Evolutionary conservation across 345 rosid genomes (phyloP).

Genomic region (Turritis glabra): DNA sequence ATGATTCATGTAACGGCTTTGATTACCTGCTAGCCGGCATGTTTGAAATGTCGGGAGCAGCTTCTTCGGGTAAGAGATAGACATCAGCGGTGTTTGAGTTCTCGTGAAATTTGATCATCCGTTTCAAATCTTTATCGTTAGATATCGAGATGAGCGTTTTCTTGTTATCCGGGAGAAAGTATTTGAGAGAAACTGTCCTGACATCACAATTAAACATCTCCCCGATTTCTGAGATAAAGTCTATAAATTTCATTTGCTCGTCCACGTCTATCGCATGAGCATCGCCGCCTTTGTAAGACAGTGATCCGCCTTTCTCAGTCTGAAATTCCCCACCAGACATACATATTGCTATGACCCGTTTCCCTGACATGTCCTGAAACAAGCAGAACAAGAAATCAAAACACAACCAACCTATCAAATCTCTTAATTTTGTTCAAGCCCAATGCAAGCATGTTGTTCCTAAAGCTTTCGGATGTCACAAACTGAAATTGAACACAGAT

Average conservation of each 20-base stretch:
- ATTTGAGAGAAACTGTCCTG: constrained; percentile 69
- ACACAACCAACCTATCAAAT: constrained; percentile 10
- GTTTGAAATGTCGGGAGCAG: constrained; percentile 62
- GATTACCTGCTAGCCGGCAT: constrained; percentile 85
- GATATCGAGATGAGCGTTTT: constrained; percentile 79
- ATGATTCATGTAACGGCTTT: neutral
- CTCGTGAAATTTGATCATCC: constrained; percentile 58
- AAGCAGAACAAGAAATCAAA: neutral
- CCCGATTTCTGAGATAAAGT: constrained; percentile 37
- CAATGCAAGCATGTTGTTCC: neutral
- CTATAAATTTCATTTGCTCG: constrained; percentile 34
- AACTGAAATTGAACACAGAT: neutral
- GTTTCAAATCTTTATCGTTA: constrained; percentile 40
- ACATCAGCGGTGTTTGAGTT: constrained; percentile 56
- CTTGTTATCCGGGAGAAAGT: constrained; percentile 85
- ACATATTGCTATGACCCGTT: constrained; percentile 54
- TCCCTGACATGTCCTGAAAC: constrained; percentile 60
- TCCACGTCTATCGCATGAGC: constrained; percentile 50
- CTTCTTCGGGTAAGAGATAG: constrained; percentile 63
- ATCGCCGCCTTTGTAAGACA: constrained; percentile 40
- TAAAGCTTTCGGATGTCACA: neutral
- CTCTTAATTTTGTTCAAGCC: neutral
- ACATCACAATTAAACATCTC: constrained; percentile 40
- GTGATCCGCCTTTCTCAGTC: constrained; percentile 46
- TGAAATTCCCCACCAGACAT: constrained; percentile 49